phyloP scores from a whole-genome alignment of 371 early-diverging fungal species.

The Gilbertella persicaria region DNA sequence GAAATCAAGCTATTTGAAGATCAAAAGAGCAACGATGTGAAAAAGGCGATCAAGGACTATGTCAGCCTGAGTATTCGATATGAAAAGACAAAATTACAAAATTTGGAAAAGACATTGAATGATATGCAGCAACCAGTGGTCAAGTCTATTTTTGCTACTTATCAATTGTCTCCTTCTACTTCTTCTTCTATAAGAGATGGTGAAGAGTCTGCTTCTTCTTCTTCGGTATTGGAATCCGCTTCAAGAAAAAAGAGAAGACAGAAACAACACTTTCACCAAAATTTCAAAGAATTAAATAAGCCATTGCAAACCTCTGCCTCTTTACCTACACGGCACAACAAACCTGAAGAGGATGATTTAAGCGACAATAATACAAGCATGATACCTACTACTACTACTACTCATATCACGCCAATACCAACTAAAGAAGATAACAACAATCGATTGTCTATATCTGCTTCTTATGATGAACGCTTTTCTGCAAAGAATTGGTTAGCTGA shows the following conservation, averaged over 20 bases:
- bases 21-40: slow-evolving; percentile 53
- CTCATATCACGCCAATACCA: background rate
- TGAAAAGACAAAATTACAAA: slow-evolving; percentile 50
- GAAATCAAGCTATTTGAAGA: slow-evolving; percentile 56
- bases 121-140: slow-evolving; percentile 41
- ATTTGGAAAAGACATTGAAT: slow-evolving; percentile 51
- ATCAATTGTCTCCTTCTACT: slow-evolving; percentile 13
- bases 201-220: slow-evolving; percentile 5
- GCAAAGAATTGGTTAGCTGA: slow-evolving; percentile 14
- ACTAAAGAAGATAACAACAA: slow-evolving; percentile 9
- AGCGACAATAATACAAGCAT: background rate
- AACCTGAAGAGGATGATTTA: slow-evolving; percentile 6
- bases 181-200: background rate
- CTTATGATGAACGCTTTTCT: slow-evolving; percentile 44
- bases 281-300: slow-evolving; percentile 20
- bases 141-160: slow-evolving; percentile 9
- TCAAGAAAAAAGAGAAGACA: slow-evolving; percentile 20
- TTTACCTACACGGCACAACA: slow-evolving; percentile 39
- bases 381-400: background rate
- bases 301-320: slow-evolving; percentile 47
- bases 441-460: slow-evolving; percentile 31
- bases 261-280: slow-evolving; percentile 18
- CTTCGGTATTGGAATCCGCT: background rate
- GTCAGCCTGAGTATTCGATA: slow-evolving; percentile 46
- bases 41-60: slow-evolving; percentile 49